Percentiles rank a stretch among this genome's conserved stretches.
phyloP scores from a whole-genome alignment of 2,329 filamentous ascomycete species.

The Aspergillus vadensis region DNA sequence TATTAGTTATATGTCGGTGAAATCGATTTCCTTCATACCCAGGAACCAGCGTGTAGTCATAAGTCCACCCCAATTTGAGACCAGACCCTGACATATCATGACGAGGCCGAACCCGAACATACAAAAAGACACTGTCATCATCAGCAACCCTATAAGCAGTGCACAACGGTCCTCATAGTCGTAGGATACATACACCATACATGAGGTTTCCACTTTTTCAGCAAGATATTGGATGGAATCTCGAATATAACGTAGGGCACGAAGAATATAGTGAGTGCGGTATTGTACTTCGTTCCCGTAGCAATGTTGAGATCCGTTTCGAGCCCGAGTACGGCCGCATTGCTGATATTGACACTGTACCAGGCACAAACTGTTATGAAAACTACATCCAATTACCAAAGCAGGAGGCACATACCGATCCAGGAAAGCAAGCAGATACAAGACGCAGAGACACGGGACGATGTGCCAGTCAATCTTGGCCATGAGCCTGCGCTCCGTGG shows the following conservation, averaged over 20 bases:
- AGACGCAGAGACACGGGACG: conserved; percentile 70
- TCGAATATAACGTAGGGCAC: conserved; percentile 68
- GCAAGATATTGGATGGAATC: conserved; percentile 71
- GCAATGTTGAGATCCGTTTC: conserved; percentile 62
- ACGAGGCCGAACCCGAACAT: conserved; percentile 83
- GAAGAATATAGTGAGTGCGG: conserved; percentile 78
- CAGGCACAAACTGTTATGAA: conserved; percentile 12
- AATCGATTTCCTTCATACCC: conserved; percentile 37
- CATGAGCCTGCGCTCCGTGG: conserved; percentile 64
- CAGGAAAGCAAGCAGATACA: conserved; percentile 71
- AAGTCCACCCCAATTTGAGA: conserved; percentile 74
- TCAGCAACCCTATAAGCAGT: background rate
- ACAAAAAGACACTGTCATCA: conserved; percentile 63
- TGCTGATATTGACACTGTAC: conserved; percentile 72
- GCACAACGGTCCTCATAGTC: background rate
- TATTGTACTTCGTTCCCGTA: conserved; percentile 65
- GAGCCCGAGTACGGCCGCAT: conserved; percentile 70
- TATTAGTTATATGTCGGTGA: background rate
- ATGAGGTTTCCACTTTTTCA: conserved; percentile 68
- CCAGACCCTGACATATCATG: conserved; percentile 74
- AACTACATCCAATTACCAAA: background rate
- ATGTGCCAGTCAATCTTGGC: conserved; percentile 70
- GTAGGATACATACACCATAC: conserved; percentile 58
- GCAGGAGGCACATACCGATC: conserved; percentile 45
- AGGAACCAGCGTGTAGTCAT: conserved; percentile 83